These are phyloP conservation scores for Coemansia sp. DNA, from an alignment of 192 early-diverging fungal species.

Conservation along the genomic window DNA sequence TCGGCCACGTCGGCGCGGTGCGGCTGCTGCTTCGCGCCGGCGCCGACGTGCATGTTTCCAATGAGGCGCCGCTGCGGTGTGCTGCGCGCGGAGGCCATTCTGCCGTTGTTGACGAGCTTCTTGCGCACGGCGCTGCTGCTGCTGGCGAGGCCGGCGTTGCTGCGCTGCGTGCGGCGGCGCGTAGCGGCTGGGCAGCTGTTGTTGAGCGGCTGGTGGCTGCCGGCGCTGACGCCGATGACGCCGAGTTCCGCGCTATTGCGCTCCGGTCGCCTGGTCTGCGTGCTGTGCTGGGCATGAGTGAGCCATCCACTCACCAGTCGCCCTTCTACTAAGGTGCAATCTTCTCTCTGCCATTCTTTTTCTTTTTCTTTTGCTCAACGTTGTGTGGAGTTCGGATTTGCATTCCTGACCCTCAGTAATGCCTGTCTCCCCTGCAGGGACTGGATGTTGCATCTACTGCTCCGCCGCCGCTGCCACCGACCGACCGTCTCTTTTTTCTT, in stretches of 20 bases:
- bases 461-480: too few relatives aligned
- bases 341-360: too few relatives aligned
- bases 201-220: slow-evolving; percentile 35
- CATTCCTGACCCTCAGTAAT: not conserved
- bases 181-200: slow-evolving; percentile 41
- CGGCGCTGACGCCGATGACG: slow-evolving; percentile 35
- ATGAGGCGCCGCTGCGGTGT: slow-evolving; percentile 22
- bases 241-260: slow-evolving; percentile 34
- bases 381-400: not conserved
- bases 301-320: not conserved
- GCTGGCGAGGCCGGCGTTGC: slow-evolving; percentile 16
- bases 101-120: slow-evolving; percentile 18
- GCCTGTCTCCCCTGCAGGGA: not conserved
- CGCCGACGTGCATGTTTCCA: slow-evolving; percentile 19
- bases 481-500: too few relatives aligned
- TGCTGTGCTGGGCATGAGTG: slow-evolving; percentile 15
- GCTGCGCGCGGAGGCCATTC: slow-evolving; percentile 37
- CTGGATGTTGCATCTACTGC: not conserved
- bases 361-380: not conserved
- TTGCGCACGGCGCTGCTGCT: slow-evolving; percentile 26
- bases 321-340: not conserved
- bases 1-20: slow-evolving; percentile 24
- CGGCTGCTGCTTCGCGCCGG: slow-evolving; percentile 28
- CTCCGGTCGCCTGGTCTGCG: slow-evolving; percentile 30
- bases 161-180: slow-evolving; percentile 44